phyloP scores from a whole-genome alignment of 306 rosid genomes.

The Coriaria nepalensis region DNA sequence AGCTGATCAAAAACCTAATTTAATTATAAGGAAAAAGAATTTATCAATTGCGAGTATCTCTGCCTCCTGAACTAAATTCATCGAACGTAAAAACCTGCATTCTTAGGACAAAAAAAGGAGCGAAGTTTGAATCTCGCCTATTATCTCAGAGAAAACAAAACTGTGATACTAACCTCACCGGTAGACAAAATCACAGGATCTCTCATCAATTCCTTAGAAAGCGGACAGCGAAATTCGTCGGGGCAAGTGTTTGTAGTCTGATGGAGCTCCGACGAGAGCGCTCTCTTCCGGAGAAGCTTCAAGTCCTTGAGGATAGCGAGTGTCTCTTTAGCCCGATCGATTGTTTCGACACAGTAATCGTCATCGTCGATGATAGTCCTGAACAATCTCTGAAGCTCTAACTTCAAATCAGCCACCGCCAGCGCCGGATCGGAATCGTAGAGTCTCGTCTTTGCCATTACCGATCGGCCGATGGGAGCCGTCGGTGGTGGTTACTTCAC shows the following conservation, averaged over 20 bases:
- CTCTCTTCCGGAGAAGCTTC: constrained; percentile 27
- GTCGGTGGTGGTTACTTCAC: not conserved
- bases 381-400: constrained; percentile 49
- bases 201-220: constrained; percentile 72
- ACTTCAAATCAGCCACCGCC: constrained; percentile 49
- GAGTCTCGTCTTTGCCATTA: constrained; percentile 54
- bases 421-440: constrained; percentile 33
- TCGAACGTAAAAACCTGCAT: too few species aligned
- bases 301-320: constrained; percentile 40
- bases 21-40: too few species aligned
- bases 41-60: too few species aligned
- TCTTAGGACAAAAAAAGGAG: too few species aligned
- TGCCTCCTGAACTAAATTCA: too few species aligned
- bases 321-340: constrained; percentile 49
- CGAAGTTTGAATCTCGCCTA: too few species aligned
- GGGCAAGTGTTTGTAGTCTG: constrained; percentile 27
- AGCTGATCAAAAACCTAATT: too few species aligned
- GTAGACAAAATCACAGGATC: constrained; percentile 73
- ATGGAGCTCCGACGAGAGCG: constrained; percentile 33
- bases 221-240: constrained; percentile 61
- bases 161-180: constrained; percentile 47
- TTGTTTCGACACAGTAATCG: constrained; percentile 26
- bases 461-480: constrained; percentile 1
- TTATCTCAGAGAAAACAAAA: too few species aligned
- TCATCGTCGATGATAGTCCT: constrained; percentile 50